phyloP scores from a whole-genome alignment of 2,329 filamentous ascomycete species.

The Emmonsiellopsis sp. region DNA sequence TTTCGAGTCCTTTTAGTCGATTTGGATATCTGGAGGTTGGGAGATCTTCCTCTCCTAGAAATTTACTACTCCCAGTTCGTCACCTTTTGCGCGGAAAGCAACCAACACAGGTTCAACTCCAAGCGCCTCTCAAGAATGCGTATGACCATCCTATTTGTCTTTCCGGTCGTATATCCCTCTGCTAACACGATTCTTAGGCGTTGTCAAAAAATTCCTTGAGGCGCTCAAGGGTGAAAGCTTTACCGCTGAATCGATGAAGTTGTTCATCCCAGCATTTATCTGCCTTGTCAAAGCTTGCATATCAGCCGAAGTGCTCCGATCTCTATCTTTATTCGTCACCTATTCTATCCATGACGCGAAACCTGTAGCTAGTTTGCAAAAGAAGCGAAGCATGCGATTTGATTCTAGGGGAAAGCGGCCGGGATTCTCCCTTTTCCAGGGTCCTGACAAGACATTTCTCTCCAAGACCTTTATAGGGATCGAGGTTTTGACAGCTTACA shows the following conservation, averaged over 20 bases:
- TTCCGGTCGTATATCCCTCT: neutral
- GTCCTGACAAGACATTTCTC: slow-evolving; percentile 23
- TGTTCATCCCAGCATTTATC: slow-evolving; percentile 71
- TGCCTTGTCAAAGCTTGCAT: slow-evolving; percentile 71
- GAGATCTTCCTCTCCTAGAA: slow-evolving; percentile 65
- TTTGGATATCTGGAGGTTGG: slow-evolving; percentile 83
- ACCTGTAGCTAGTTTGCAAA: slow-evolving; percentile 26
- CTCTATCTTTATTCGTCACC: slow-evolving; percentile 83
- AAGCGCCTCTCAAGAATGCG: slow-evolving; percentile 82
- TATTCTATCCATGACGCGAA: slow-evolving; percentile 69
- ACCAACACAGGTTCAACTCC: slow-evolving; percentile 85
- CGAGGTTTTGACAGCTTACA: slow-evolving; percentile 67
- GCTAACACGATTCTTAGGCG: slow-evolving; percentile 47
- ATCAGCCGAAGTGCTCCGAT: slow-evolving; percentile 74
- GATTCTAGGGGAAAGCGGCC: slow-evolving; percentile 20
- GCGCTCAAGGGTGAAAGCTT: slow-evolving; percentile 80
- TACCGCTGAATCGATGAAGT: slow-evolving; percentile 58
- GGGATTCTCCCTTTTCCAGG: slow-evolving; percentile 33
- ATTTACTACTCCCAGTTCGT: slow-evolving; percentile 90
- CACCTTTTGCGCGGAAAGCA: slow-evolving; percentile 80
- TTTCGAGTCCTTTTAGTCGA: slow-evolving; percentile 89
- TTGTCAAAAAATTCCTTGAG: slow-evolving; percentile 82
- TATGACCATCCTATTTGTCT: slow-evolving; percentile 39
- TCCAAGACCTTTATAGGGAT: slow-evolving; percentile 63
- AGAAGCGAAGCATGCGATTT: slow-evolving; percentile 36